These are phyloP conservation scores for Ulota crispa DNA, from an alignment of 225 moss, liverwort and hornwort genomes.

Conservation along the genomic window DNA sequence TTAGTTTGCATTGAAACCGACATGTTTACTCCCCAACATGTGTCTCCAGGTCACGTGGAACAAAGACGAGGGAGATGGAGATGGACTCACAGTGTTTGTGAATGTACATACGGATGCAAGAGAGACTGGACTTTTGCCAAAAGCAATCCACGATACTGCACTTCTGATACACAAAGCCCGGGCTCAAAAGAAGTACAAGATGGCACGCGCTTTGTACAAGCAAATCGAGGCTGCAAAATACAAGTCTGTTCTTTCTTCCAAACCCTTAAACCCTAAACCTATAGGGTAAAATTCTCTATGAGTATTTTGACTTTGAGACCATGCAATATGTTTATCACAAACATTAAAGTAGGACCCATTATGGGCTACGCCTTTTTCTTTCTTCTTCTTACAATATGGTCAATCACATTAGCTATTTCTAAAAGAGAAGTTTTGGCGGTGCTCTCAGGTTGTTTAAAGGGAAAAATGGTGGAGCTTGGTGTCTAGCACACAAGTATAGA, in stretches of 20 bases:
- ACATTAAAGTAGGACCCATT: neutral
- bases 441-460: conserved; percentile 37
- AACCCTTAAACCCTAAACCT: neutral
- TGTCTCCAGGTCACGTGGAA: conserved; percentile 30
- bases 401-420: neutral
- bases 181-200: conserved; percentile 8
- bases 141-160: conserved; percentile 33
- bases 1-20: too few species aligned
- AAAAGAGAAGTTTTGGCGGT: neutral
- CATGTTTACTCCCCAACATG: too few species aligned
- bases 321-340: neutral
- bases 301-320: too few species aligned
- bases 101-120: conserved; percentile 36
- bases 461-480: conserved; percentile 17
- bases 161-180: neutral
- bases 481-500: conserved; percentile 41
- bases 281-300: too few species aligned
- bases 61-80: conserved; percentile 38
- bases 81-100: conserved; percentile 47
- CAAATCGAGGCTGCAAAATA: conserved; percentile 33
- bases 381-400: neutral
- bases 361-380: neutral
- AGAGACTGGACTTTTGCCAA: conserved; percentile 29
- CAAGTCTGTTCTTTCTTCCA: conserved; percentile 33
- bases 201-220: conserved; percentile 14